phyloP scores from a whole-genome alignment of 805 yeast species.

The Nakazawaea laoshanensis region DNA sequence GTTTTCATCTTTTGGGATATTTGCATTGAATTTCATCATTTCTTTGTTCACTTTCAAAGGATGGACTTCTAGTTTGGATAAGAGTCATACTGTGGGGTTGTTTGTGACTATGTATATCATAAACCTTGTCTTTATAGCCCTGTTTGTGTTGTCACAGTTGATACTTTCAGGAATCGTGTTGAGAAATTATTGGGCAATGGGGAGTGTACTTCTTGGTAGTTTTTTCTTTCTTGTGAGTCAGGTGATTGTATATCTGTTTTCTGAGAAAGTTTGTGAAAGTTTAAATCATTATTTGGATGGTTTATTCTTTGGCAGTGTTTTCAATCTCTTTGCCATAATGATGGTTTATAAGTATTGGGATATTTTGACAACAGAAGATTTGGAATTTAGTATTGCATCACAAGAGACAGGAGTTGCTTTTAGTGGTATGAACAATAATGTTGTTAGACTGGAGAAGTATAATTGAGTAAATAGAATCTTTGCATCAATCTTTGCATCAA shows the following conservation, averaged over 20 bases:
- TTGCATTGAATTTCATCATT: constrained; percentile 57
- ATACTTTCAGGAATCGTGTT: constrained; percentile 60
- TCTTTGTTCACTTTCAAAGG: constrained; percentile 66
- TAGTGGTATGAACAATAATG: constrained; percentile 1
- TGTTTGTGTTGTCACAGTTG: constrained; percentile 61
- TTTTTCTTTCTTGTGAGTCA: constrained; percentile 81
- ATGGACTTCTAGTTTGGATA: constrained; percentile 40
- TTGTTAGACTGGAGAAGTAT: not conserved
- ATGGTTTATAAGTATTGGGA: constrained; percentile 97
- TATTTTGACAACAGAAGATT: constrained; percentile 88
- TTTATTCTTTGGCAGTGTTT: constrained; percentile 69
- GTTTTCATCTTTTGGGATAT: constrained; percentile 44
- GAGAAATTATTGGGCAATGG: constrained; percentile 80
- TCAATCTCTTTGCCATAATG: constrained; percentile 79
- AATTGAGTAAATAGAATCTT: not conserved
- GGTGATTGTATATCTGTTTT: constrained; percentile 61
- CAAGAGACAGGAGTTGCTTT: constrained; percentile 29
- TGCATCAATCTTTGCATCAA: not conserved
- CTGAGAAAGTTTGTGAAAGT: constrained; percentile 54
- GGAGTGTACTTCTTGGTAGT: constrained; percentile 66
- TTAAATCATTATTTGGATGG: constrained; percentile 89
- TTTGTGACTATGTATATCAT: constrained; percentile 64
- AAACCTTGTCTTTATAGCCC: constrained; percentile 56
- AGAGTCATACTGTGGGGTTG: constrained; percentile 52
- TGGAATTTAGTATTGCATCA: constrained; percentile 75